Percentiles rank a stretch among this genome's conserved stretches.
Conservation (phyloP, 1,139 yeast genomes). For the Suhomyces bolitotheri region DNA sequence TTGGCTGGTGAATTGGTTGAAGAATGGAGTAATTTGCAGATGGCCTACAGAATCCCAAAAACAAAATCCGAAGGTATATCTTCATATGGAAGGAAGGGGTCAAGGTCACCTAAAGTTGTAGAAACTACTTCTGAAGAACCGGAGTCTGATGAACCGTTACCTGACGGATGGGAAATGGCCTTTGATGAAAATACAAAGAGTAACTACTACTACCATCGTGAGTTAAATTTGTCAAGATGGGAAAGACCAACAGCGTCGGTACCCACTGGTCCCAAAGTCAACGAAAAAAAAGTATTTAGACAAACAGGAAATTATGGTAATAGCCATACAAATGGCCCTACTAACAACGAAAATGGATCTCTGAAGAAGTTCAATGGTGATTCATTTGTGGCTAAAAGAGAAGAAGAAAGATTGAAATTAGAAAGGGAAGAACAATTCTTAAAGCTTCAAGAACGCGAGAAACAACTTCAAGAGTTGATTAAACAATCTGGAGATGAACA, state of each 20-base stretch:
- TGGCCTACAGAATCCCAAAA: constrained; percentile 84
- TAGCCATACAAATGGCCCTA: neutral
- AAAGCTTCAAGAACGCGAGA: constrained; percentile 31
- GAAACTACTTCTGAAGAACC: constrained; percentile 7
- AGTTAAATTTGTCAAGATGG: constrained; percentile 55
- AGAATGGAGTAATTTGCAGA: constrained; percentile 74
- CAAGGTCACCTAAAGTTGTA: constrained; percentile 14
- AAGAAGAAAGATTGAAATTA: constrained; percentile 35
- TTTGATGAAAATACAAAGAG: constrained; percentile 40
- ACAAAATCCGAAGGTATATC: constrained; percentile 19
- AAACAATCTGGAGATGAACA: constrained; percentile 29
- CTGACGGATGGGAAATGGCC: constrained; percentile 57
- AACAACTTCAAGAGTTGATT: constrained; percentile 39
- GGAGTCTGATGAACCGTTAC: constrained; percentile 25
- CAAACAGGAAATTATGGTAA: constrained; percentile 1
- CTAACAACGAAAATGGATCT: neutral
- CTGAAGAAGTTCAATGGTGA: constrained; percentile 12
- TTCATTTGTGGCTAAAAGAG: constrained; percentile 29
- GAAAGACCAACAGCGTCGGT: constrained; percentile 45
- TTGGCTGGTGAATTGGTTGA: constrained; percentile 50
- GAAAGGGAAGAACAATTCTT: constrained; percentile 35
- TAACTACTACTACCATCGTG: constrained; percentile 57
- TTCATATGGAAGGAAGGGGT: constrained; percentile 35
- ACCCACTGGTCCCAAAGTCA: constrained; percentile 28
- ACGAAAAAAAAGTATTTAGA: neutral